Evolutionary conservation across 1,139 yeast genomes (phyloP), one percentile per base, ranked within the genome.

Genomic region (Lodderomyces orthopsilosis): DNA sequence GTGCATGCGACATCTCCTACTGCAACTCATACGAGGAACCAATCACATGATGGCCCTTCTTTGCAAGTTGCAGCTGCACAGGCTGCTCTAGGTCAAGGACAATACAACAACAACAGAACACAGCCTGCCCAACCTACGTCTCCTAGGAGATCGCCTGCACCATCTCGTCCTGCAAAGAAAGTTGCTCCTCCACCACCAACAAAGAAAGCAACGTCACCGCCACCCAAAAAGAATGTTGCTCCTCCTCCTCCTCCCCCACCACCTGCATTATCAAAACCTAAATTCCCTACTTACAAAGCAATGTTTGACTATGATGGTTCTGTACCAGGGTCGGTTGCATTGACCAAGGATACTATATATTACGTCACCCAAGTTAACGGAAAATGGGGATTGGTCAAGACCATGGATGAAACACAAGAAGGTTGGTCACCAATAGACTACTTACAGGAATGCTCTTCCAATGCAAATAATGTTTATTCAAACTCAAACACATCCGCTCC

Each of bases 351-450:
- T 49, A 86, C 87, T 40, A 67, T 88, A 38, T 82, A 91, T 35
- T 80, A 83, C 48, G 71, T 84, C 6, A 77, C 83, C 50, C 87
- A 83, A 50, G 77, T 80, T 28, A 88, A 88, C 56, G 98, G 96
- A 2, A 66, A 69, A 49, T 91, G 98, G 98, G 91, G 95, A 51
- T 71, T 93, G 48, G 97, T 90, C 5, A 87, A 85, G 61, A 73
- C 81, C 17, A 63, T 84, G 48, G 91, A 86, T 55, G 93, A 86
- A 38, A 60, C 83, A 1, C 78, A 71, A 45, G 95, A 91, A 63
- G 99, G 98, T 3, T 94, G 98, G 98, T 93, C 95, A 9, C 99
- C 99, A 10, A 85, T 94, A 26, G 87, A 94, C 17, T 94, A 91
- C 60, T 80, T 93, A 56, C 83, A 80, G 43, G 86, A 84, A 55